Conservation (phyloP, 73 alveolate species). For the Halteria grandinella region DNA sequence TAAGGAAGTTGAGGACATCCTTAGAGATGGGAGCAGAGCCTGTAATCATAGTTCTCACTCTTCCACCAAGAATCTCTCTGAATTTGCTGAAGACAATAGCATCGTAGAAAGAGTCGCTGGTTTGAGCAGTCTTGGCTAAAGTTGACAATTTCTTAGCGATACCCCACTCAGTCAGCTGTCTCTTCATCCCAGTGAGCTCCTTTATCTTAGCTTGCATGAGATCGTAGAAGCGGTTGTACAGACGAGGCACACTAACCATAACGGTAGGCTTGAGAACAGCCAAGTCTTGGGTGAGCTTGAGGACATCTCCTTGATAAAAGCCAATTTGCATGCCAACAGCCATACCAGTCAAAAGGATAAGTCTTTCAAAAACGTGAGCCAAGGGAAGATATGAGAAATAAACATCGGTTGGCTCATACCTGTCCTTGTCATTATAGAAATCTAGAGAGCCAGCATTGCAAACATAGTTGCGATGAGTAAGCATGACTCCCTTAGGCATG, state of each 20-base stretch:
- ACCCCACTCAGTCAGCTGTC: conserved; percentile 78
- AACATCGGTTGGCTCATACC: conserved; percentile 67
- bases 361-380: conserved; percentile 92
- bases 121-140: conserved; percentile 60
- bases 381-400: conserved; percentile 88
- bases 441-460: no score
- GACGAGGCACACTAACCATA: conserved; percentile 97
- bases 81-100: conserved; percentile 76
- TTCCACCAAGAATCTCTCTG: conserved; percentile 86
- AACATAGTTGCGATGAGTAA: no score
- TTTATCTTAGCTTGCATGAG: conserved; percentile 75
- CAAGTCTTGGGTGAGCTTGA: conserved; percentile 83
- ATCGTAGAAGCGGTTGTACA: conserved; percentile 89
- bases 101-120: conserved; percentile 82
- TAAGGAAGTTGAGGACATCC: conserved; percentile 82
- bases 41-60: conserved; percentile 83
- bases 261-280: conserved; percentile 92
- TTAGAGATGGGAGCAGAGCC: conserved; percentile 97
- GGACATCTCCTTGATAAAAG: conserved; percentile 89
- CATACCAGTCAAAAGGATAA: conserved; percentile 65
- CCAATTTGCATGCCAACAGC: conserved; percentile 73
- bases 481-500: conserved; percentile 81
- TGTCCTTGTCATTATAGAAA: conserved; percentile 10
- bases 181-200: conserved; percentile 74
- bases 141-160: conserved; percentile 68